Evolutionary conservation across 768 basidiomycete genomes (phyloP).

Genomic region (Leccinum sublutescens): DNA sequence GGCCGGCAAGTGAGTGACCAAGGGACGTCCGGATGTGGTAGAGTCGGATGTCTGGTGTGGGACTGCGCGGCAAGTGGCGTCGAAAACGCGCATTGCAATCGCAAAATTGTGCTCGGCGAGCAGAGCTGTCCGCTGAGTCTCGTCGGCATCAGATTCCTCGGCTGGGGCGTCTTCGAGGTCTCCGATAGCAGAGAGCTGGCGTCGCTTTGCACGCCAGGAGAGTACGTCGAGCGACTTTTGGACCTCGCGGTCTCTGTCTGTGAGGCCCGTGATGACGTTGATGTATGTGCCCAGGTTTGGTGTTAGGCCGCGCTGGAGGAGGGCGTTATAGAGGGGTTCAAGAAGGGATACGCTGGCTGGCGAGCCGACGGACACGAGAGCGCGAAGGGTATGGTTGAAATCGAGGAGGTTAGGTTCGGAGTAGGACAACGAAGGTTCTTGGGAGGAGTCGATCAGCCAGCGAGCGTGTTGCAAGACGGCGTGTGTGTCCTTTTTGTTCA

Average conservation of each 20-base stretch:
- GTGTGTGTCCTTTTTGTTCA: constrained; percentile 9
- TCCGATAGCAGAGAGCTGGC: constrained; percentile 7
- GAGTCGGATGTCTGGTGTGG: constrained; percentile 18
- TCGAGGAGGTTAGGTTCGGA: constrained; percentile 43
- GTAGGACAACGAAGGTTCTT: constrained; percentile 28
- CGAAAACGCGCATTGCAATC: constrained; percentile 72
- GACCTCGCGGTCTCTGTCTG: constrained; percentile 67
- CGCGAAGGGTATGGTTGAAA: constrained; percentile 60
- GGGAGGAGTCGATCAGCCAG: constrained; percentile 35
- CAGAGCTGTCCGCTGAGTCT: constrained; percentile 43
- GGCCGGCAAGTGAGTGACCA: constrained; percentile 29
- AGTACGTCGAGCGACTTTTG: constrained; percentile 42
- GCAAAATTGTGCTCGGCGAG: constrained; percentile 66
- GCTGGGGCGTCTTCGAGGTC: constrained; percentile 4
- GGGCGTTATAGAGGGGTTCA: constrained; percentile 67
- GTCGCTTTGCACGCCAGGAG: constrained; percentile 41
- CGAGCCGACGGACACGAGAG: constrained; percentile 41
- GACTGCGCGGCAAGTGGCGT: constrained; percentile 44
- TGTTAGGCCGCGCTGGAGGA: constrained; percentile 57
- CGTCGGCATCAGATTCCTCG: constrained; percentile 20
- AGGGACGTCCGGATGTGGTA: constrained; percentile 4
- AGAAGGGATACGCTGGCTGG: constrained; percentile 52
- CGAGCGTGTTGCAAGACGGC: constrained; percentile 15
- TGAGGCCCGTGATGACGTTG: constrained; percentile 58
- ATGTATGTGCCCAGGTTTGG: constrained; percentile 67